A percentile compares a stretch with the other conserved stretches of the same genome.
Evolutionary conservation across 768 basidiomycete genomes (phyloP).

Genomic region (Pulveroboletus frians): DNA sequence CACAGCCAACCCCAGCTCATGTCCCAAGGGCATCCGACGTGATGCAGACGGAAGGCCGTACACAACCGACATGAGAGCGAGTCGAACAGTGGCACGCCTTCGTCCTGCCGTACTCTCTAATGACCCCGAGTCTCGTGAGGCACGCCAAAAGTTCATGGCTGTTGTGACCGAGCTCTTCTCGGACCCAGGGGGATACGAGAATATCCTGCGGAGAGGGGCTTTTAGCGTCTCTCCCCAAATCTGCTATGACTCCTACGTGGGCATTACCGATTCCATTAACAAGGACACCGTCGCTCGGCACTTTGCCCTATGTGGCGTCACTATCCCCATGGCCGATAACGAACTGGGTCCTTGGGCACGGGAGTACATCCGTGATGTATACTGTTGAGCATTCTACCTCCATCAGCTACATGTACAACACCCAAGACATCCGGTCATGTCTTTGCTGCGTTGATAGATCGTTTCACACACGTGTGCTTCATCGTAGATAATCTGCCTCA

Average conservation of each 20-base stretch:
- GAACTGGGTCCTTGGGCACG: conserved; percentile 39
- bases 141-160: conserved; percentile 38
- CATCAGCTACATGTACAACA: conserved; percentile 10
- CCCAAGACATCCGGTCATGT: conserved; percentile 26
- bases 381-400: conserved; percentile 18
- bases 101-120: conserved; percentile 34
- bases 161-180: conserved; percentile 39
- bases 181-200: conserved; percentile 36
- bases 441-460: conserved; percentile 17
- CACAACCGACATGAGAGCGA: conserved; percentile 42
- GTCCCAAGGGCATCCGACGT: conserved; percentile 44
- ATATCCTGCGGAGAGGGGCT: conserved; percentile 32
- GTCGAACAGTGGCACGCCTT: conserved; percentile 45
- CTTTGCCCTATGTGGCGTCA: conserved; percentile 40
- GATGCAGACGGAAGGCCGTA: conserved; percentile 34
- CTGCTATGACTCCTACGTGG: conserved; percentile 30
- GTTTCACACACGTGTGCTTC: conserved; percentile 1
- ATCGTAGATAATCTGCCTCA: not conserved
- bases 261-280: conserved; percentile 26
- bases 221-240: conserved; percentile 33
- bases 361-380: conserved; percentile 30
- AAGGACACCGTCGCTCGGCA: conserved; percentile 36
- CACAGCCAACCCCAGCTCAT: conserved; percentile 39
- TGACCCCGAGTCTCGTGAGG: conserved; percentile 30
- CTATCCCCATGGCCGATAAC: conserved; percentile 30